These are phyloP conservation scores for Populus deltoides DNA, from an alignment of 345 rosid genomes.

Conservation along the genomic window DNA sequence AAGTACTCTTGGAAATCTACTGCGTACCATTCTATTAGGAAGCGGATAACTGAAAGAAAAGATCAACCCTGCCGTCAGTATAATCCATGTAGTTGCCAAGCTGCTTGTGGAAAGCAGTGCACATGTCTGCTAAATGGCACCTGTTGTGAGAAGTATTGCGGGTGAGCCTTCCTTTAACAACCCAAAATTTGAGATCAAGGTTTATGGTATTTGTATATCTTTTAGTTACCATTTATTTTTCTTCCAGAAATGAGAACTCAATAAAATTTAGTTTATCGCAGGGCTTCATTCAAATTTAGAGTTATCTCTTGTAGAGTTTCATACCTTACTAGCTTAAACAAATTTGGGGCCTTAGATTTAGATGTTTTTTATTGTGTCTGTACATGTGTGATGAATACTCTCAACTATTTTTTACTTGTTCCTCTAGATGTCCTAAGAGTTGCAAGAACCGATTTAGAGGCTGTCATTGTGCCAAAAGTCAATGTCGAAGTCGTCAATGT, in stretches of 20 bases:
- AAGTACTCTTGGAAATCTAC: slow-evolving; percentile 99
- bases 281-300: neutral
- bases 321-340: neutral
- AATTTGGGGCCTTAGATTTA: neutral
- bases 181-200: neutral
- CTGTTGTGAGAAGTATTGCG: slow-evolving; percentile 99
- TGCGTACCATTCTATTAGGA: slow-evolving; percentile 95
- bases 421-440: slow-evolving; percentile 81
- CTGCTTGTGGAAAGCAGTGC: slow-evolving; percentile 94
- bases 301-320: neutral
- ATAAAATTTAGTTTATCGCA: neutral
- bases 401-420: slow-evolving; percentile 16
- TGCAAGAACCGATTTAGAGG: slow-evolving; percentile 99
- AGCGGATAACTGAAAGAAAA: slow-evolving; percentile 82
- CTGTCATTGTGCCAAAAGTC: slow-evolving; percentile 99
- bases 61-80: slow-evolving; percentile 99
- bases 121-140: slow-evolving; percentile 87
- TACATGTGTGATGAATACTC: neutral
- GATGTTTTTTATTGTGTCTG: neutral
- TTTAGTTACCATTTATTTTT: neutral
- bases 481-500: slow-evolving; percentile 98
- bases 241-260: neutral
- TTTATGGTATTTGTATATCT: neutral
- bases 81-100: slow-evolving; percentile 92
- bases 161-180: slow-evolving; percentile 48